These are phyloP conservation scores for Acer negundo DNA, from an alignment of 345 rosid species.

Conservation along the genomic window DNA sequence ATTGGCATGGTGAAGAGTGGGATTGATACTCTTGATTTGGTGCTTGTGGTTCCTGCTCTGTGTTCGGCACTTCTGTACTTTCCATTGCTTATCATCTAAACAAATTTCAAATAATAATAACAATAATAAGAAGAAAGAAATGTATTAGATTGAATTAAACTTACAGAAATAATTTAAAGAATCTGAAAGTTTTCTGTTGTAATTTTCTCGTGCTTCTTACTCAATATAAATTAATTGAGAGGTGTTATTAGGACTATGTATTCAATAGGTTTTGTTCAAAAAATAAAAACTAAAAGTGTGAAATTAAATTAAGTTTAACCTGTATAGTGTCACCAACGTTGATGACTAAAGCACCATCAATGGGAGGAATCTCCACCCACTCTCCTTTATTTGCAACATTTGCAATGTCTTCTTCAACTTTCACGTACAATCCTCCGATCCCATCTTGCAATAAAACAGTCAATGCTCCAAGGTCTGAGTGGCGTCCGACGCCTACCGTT, in stretches of 20 bases:
- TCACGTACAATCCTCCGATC: conserved; percentile 59
- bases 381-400: conserved; percentile 4
- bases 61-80: conserved; percentile 62
- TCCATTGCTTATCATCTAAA: conserved; percentile 61
- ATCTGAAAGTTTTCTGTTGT: background rate
- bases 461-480: conserved; percentile 58
- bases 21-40: conserved; percentile 50
- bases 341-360: conserved; percentile 19
- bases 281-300: no score
- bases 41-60: conserved; percentile 47
- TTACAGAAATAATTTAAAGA: background rate
- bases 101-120: background rate
- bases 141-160: no score
- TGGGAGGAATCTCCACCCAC: conserved; percentile 18
- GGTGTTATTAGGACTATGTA: no score
- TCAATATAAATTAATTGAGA: no score
- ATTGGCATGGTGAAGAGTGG: conserved; percentile 54
- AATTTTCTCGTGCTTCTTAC: no score
- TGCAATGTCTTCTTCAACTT: conserved; percentile 23
- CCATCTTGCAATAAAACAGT: conserved; percentile 58
- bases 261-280: no score
- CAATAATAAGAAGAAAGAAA: no score
- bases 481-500: conserved; percentile 58
- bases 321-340: conserved; percentile 20
- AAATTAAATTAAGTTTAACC: background rate